Conservation (phyloP, 164 flowering plant species). For the Hamamelis virginiana region DNA sequence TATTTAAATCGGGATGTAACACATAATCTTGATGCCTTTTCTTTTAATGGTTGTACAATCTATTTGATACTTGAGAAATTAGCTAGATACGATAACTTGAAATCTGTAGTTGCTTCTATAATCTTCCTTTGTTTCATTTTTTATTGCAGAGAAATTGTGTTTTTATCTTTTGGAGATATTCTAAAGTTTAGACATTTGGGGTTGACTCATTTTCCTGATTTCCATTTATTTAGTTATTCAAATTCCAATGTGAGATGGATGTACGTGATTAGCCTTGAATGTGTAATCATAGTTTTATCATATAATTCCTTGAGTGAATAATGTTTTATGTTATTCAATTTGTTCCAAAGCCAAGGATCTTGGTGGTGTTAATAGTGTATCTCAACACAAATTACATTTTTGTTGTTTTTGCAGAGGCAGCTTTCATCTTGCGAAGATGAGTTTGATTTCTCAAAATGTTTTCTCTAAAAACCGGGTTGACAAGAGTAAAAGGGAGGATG, state of each 20-base stretch:
- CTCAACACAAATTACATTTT: background rate
- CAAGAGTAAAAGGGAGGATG: constrained; percentile 29
- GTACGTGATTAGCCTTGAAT: background rate
- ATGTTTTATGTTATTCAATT: too few relatives aligned
- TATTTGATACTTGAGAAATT: background rate
- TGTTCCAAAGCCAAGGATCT: too few relatives aligned
- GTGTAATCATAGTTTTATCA: background rate
- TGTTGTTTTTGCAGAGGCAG: constrained; percentile 6
- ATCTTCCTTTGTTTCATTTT: background rate
- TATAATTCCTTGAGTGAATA: background rate
- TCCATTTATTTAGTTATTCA: background rate
- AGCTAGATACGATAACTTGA: too few relatives aligned
- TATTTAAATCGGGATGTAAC: too few relatives aligned
- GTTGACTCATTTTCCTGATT: background rate
- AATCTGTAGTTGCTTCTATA: too few relatives aligned
- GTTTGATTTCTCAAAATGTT: constrained; percentile 64
- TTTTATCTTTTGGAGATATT: background rate
- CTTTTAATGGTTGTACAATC: too few relatives aligned
- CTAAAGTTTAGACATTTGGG: background rate
- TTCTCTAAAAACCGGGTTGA: constrained; percentile 15
- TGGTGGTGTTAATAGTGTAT: background rate
- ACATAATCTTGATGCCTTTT: too few relatives aligned
- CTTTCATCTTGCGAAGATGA: constrained; percentile 26
- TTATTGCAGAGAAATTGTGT: background rate
- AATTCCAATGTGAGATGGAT: background rate